Conservation (phyloP, 345 rosid genomes). For the Eucalyptus regnans region DNA sequence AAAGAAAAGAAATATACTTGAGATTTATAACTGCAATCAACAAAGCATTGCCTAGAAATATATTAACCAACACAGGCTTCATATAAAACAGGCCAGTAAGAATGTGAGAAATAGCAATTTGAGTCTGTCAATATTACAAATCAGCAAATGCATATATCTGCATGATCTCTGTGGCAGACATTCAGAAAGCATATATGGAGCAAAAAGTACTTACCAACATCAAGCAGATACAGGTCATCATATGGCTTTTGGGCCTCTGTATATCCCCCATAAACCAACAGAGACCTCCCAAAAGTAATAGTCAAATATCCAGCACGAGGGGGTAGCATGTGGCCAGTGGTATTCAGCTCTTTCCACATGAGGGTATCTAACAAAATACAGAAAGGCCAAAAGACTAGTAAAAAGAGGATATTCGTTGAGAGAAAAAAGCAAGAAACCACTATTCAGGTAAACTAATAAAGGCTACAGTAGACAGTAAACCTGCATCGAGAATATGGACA, state of each 20-base stretch:
- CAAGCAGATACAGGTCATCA: too few relatives aligned
- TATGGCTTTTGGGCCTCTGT: too few relatives aligned
- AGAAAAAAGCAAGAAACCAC: neutral
- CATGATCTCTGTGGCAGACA: too few relatives aligned
- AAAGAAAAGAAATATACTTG: too few relatives aligned
- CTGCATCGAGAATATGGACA: constrained; percentile 88
- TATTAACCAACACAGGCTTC: neutral
- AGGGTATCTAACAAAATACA: constrained; percentile 47
- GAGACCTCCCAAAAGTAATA: too few relatives aligned
- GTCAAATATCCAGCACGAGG: constrained; percentile 34
- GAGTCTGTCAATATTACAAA: neutral
- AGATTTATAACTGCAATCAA: too few relatives aligned
- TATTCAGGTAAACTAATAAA: neutral
- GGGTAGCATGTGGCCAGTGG: constrained; percentile 60
- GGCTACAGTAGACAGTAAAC: constrained; percentile 7
- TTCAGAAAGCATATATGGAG: too few relatives aligned
- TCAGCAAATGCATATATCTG: too few relatives aligned
- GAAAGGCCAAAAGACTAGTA: neutral
- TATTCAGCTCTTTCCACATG: constrained; percentile 68
- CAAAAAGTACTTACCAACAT: too few relatives aligned
- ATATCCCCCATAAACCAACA: too few relatives aligned
- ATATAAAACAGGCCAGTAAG: neutral
- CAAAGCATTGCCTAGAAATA: too few relatives aligned
- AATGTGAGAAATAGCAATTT: neutral
- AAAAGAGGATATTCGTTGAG: neutral